Conservation (phyloP, 164 flowering plant species). For the Chimonanthus praecox region DNA sequence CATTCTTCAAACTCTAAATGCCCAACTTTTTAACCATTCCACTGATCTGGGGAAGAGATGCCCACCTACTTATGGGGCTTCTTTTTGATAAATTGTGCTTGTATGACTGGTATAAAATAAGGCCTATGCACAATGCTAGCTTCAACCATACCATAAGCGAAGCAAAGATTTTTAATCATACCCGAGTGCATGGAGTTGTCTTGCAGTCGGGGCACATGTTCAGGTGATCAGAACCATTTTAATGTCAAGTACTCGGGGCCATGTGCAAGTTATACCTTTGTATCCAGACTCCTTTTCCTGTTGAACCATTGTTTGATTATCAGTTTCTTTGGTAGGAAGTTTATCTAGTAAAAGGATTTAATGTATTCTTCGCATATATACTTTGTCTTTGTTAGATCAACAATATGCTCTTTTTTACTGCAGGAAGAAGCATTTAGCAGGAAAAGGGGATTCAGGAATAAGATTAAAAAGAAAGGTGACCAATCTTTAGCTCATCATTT, state of each 20-base stretch:
- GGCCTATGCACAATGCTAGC: too few relatives aligned
- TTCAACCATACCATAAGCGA: too few relatives aligned
- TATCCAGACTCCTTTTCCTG: neutral
- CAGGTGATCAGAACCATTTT: neutral
- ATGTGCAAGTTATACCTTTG: neutral
- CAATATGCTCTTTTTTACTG: conserved; percentile 8
- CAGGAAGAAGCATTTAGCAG: conserved; percentile 97
- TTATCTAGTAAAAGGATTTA: neutral
- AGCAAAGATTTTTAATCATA: too few relatives aligned
- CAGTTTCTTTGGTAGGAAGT: neutral
- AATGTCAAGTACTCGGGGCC: neutral
- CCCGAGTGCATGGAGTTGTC: too few relatives aligned
- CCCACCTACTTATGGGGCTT: too few relatives aligned
- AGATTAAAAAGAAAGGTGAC: conserved; percentile 53
- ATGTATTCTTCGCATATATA: neutral
- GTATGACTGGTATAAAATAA: too few relatives aligned
- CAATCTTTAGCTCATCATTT: neutral
- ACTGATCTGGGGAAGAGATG: too few relatives aligned
- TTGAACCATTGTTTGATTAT: neutral
- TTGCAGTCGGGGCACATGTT: neutral
- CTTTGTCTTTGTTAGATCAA: neutral
- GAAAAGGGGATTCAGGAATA: conserved; percentile 88
- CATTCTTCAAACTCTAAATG: too few relatives aligned
- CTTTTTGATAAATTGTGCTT: too few relatives aligned
- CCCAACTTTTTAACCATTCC: too few relatives aligned